These are phyloP conservation scores for Verbena officinalis DNA, from an alignment of 257 asterid genomes.

Conservation along the genomic window DNA sequence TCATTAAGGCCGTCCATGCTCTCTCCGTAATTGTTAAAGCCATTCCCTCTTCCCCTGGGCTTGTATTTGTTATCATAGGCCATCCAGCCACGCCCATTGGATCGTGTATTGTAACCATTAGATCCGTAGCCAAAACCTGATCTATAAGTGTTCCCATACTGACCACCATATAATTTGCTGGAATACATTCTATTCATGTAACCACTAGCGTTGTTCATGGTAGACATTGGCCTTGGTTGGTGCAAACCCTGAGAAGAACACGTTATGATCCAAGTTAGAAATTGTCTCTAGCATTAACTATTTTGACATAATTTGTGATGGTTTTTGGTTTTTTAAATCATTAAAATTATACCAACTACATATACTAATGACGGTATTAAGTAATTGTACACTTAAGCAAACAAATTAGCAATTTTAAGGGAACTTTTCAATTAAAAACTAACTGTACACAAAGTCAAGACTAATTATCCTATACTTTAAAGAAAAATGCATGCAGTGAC, in stretches of 20 bases:
- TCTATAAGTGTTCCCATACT: constrained; percentile 54
- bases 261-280: not conserved
- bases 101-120: constrained; percentile 49
- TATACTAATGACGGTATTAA: too few relatives aligned
- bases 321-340: too few relatives aligned
- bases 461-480: too few relatives aligned
- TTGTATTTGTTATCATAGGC: constrained; percentile 54
- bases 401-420: too few relatives aligned
- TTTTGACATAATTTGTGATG: too few relatives aligned
- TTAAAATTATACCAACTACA: too few relatives aligned
- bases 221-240: constrained; percentile 47
- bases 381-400: too few relatives aligned
- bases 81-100: constrained; percentile 58
- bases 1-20: constrained; percentile 64
- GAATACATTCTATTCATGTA: constrained; percentile 56
- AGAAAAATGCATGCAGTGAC: too few relatives aligned
- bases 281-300: too few relatives aligned
- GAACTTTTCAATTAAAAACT: too few relatives aligned
- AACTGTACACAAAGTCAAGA: too few relatives aligned
- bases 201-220: constrained; percentile 48
- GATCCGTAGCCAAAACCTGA: constrained; percentile 57
- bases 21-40: constrained; percentile 46
- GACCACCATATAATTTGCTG: constrained; percentile 58
- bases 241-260: constrained; percentile 44
- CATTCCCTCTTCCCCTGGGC: constrained; percentile 64